A percentile compares a stretch with the other conserved stretches of the same genome.
phyloP scores from a whole-genome alignment of 1,284 basidiomycete species.

The Boletus sp. region DNA sequence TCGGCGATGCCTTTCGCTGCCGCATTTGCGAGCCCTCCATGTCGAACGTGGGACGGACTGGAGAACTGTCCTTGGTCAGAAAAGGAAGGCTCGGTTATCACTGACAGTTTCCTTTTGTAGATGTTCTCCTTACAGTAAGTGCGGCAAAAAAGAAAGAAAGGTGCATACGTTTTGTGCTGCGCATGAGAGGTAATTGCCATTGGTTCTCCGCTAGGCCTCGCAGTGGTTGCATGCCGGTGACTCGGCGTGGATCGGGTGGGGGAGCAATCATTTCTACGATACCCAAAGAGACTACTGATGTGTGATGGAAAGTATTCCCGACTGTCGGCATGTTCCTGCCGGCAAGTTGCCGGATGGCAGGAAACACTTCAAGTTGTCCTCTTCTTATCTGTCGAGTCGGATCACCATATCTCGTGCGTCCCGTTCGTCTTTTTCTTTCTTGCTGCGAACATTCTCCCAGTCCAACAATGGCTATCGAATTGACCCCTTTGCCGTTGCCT shows the following conservation, averaged over 20 bases:
- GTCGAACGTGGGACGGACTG: not conserved
- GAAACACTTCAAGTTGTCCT: too few relatives aligned
- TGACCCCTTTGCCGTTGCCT: slow-evolving; percentile 51
- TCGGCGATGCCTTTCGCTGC: slow-evolving; percentile 19
- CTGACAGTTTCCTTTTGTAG: not conserved
- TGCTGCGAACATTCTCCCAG: slow-evolving; percentile 23
- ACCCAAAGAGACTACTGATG: too few relatives aligned
- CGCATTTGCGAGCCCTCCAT: slow-evolving; percentile 19
- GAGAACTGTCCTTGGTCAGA: not conserved
- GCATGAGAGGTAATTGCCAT: slow-evolving; percentile 12
- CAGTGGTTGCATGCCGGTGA: not conserved
- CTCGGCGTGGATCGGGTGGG: not conserved
- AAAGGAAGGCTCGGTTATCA: slow-evolving; percentile 11
- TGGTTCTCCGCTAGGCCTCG: too few relatives aligned
- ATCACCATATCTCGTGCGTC: slow-evolving; percentile 1
- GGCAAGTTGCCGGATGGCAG: too few relatives aligned
- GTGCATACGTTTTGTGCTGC: not conserved
- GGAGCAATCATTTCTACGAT: too few relatives aligned
- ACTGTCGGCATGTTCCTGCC: not conserved
- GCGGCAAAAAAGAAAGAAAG: too few relatives aligned
- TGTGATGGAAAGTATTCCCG: too few relatives aligned
- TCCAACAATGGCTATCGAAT: slow-evolving; percentile 58
- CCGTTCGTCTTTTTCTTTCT: not conserved
- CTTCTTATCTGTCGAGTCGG: not conserved
- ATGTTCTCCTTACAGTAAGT: not conserved